Evolutionary conservation across 2,329 filamentous ascomycete species (phyloP), one percentile per base, ranked within the genome.

Genomic region (Waltergamsia citrina): DNA sequence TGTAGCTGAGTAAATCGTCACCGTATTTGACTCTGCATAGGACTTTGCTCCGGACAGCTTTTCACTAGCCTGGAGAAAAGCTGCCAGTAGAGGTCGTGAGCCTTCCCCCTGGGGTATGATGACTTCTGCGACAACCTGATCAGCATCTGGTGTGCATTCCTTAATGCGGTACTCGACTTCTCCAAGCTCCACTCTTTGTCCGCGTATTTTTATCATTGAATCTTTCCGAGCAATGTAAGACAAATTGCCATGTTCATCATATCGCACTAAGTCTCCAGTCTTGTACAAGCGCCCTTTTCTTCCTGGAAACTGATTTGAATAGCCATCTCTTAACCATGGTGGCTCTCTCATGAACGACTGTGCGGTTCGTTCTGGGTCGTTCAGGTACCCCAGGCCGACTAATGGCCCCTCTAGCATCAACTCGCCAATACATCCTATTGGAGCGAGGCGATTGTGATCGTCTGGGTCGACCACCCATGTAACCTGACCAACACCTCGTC

Each of bases 331-430:
- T 54, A 29, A 11, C 38, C 24, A 81, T 1, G 51, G 39, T 0
- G 78, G 67, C 47, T 92, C 82, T 1, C 74, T 43, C 30, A 76
- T 62, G 39, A 76, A 78, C 0, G 57, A 59, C 17, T 57, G 58
- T 10, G 54, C 54, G 0, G 71, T 75, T 45, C 69, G 70, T 31
- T 60, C 55, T 1, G 55, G 52, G 29, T 74, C 65, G 37, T 68
- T 65, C 26, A 74, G 51, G 38, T 77, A 77, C 17, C 69, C 85
- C 24, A 69, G 65, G 26, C 76, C 78, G 6, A 94, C 75, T 55
- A 94, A 86, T 32, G 84, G 74, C 8, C 87, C 88, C 12, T 85
- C 86, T 52, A 94, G 92, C 48, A 83, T 92, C 6, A 94, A 65
- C 52, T 94, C 87, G 9, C 88, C 88, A 14, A 85, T 63, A 40